Evolutionary conservation across 306 rosid genomes (phyloP), one percentile per base, ranked within the genome.

Genomic region (Oxytropis ochrocephala): DNA sequence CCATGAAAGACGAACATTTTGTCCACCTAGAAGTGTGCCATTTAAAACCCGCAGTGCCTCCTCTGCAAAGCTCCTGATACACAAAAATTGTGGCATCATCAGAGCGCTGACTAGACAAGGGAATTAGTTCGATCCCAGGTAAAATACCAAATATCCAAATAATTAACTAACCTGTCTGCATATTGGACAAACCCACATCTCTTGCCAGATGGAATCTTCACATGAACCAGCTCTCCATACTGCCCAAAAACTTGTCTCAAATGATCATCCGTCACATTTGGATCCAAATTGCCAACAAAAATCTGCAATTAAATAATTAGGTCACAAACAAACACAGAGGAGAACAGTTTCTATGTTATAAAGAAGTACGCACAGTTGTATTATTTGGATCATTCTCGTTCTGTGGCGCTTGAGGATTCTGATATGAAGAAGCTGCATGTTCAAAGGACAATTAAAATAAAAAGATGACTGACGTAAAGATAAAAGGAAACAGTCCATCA

Each of bases 121-220:
- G 1, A 41, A 67, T 44, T 42, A 52, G 41, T 10, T 33, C 27
- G 49, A 21, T 17, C 70, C 27, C 27, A 16, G 5, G 18, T 57
- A 21, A 67, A 52, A 46, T 33, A 77, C 29, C 39, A 14, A 59
- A 21, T 38, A 75, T 27, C 58, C 1, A 59, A 38, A 12, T 32
- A 19, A 64, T 49, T 67, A 19, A 29, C 73, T 13, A 63, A 88
- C 98, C 98, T 88, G 59, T 88, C 97, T 0, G 94, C 80, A 72
- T 87, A 94, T 75, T 94, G 98, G 70, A 94, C 98, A 78, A 94
- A 94, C 24, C 98, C 98, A 78, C 98, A 94, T 73, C 97, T 78
- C 75, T 94, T 94, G 80, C 97, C 98, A 0, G 89, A 64, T 29
- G 98, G 98, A 77, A 94, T 94, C 91, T 94, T 94, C 39, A 94